A percentile compares a stretch with the other conserved stretches of the same genome.
These are phyloP conservation scores for Peterozyma toletana DNA, from an alignment of 805 yeast genomes.

Conservation along the genomic window DNA sequence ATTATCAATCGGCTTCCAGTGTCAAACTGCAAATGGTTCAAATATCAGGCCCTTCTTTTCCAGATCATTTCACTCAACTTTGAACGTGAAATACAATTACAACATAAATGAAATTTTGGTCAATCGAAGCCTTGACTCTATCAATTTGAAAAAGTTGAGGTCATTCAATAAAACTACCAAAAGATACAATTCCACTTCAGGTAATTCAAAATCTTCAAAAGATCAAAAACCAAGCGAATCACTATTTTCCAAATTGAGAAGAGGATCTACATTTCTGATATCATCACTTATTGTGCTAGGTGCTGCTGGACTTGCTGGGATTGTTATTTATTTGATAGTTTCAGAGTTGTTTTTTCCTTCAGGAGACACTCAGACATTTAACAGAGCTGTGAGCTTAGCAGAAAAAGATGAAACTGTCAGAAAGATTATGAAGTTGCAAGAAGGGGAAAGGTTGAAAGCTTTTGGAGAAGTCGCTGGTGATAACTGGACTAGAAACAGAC, in stretches of 20 bases:
- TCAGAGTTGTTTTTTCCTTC: slow-evolving; percentile 81
- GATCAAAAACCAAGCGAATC: slow-evolving; percentile 23
- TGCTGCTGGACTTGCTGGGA: slow-evolving; percentile 60
- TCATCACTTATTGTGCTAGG: slow-evolving; percentile 60
- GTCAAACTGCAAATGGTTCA: neutral
- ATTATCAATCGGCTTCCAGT: neutral
- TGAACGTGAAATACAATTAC: neutral
- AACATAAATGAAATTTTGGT: slow-evolving; percentile 4
- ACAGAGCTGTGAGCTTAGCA: slow-evolving; percentile 72
- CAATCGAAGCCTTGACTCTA: neutral
- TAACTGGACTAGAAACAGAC: slow-evolving; percentile 85
- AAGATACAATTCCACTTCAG: slow-evolving; percentile 3
- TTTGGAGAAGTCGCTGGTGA: slow-evolving; percentile 70
- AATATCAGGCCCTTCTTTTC: neutral
- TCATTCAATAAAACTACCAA: neutral
- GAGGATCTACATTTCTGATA: slow-evolving; percentile 54
- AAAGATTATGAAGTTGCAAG: slow-evolving; percentile 43
- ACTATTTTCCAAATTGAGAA: slow-evolving; percentile 38
- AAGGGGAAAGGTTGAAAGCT: slow-evolving; percentile 65
- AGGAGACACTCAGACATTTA: slow-evolving; percentile 87
- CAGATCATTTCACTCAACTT: too few species aligned
- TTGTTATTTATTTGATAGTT: slow-evolving; percentile 68
- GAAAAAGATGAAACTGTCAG: slow-evolving; percentile 62
- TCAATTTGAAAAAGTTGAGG: neutral
- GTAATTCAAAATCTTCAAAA: neutral